phyloP scores from a whole-genome alignment of 768 basidiomycete genomes.

The Glaciozyma martinii region DNA sequence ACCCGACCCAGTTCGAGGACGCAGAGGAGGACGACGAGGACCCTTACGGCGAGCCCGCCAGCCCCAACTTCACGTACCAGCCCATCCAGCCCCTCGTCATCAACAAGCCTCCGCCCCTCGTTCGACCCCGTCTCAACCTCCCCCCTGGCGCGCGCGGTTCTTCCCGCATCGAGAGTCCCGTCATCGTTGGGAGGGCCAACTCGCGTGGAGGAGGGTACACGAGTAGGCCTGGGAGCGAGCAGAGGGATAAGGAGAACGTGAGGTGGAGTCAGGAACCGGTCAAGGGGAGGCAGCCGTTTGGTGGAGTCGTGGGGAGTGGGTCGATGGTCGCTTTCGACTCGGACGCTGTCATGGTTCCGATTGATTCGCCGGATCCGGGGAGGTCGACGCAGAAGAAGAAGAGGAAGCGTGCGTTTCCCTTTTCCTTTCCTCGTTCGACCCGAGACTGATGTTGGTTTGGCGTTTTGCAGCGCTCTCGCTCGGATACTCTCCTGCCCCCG shows the following conservation, averaged over 20 bases:
- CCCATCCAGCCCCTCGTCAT: neutral
- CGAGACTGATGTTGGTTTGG: neutral
- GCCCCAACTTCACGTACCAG: neutral
- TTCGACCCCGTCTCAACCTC: constrained; percentile 6
- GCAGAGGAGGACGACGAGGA: constrained; percentile 34
- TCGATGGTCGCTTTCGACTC: constrained; percentile 8
- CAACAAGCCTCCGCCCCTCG: constrained; percentile 9
- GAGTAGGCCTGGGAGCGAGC: neutral
- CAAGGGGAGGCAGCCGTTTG: neutral
- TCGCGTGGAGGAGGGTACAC: neutral
- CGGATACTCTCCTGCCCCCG: constrained; percentile 6
- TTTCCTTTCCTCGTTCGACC: neutral
- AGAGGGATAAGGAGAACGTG: constrained; percentile 25
- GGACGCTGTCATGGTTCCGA: constrained; percentile 25
- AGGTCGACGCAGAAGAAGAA: constrained; percentile 12
- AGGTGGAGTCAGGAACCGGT: constrained; percentile 4
- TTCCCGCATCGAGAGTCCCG: constrained; percentile 4
- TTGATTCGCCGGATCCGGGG: constrained; percentile 11
- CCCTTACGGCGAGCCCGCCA: neutral
- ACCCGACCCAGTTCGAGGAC: constrained; percentile 32
- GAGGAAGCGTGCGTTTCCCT: constrained; percentile 18
- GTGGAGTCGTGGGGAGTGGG: constrained; percentile 6
- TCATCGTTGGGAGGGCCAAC: neutral
- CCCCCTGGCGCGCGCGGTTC: constrained; percentile 8
- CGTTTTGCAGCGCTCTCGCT: neutral